A percentile compares a stretch with the other conserved stretches of the same genome.
phyloP scores from a whole-genome alignment of 768 basidiomycete species.

The Myochromella boudieri region DNA sequence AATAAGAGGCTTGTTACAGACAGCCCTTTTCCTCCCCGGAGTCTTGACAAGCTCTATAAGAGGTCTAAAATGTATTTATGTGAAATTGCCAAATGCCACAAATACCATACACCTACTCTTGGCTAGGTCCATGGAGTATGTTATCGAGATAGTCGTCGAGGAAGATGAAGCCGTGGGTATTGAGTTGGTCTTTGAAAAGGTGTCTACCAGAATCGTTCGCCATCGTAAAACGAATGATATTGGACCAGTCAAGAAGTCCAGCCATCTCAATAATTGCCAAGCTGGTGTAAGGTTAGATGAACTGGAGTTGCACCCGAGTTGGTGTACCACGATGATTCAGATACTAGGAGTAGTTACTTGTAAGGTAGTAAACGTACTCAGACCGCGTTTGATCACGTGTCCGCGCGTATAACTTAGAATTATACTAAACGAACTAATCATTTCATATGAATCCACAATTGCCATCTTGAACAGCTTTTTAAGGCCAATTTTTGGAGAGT shows the following conservation, averaged over 20 bases:
- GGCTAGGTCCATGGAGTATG: constrained; percentile 63
- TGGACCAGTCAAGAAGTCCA: constrained; percentile 70
- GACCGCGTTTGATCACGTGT: too few species aligned
- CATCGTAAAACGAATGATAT: constrained; percentile 66
- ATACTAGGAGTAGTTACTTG: too few species aligned
- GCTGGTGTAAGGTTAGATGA: too few species aligned
- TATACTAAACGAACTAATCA: too few species aligned
- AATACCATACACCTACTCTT: constrained; percentile 49
- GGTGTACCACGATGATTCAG: not conserved
- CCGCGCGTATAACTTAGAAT: too few species aligned
- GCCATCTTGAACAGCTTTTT: too few species aligned
- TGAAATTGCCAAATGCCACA: not conserved
- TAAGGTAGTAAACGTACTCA: too few species aligned
- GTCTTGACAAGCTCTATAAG: constrained; percentile 84
- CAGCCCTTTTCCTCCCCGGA: constrained; percentile 68
- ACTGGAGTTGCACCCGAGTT: not conserved
- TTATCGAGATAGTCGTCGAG: constrained; percentile 77
- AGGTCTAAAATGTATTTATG: constrained; percentile 40
- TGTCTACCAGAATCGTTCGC: constrained; percentile 70
- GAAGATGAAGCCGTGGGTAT: constrained; percentile 75
- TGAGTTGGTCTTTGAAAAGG: constrained; percentile 70
- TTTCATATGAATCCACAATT: too few species aligned
- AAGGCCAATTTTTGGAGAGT: too few species aligned
- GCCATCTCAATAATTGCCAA: constrained; percentile 18
- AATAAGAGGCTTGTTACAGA: constrained; percentile 48